Conservation (phyloP, 2,329 filamentous ascomycete species). For the Epichloe uncinata region DNA sequence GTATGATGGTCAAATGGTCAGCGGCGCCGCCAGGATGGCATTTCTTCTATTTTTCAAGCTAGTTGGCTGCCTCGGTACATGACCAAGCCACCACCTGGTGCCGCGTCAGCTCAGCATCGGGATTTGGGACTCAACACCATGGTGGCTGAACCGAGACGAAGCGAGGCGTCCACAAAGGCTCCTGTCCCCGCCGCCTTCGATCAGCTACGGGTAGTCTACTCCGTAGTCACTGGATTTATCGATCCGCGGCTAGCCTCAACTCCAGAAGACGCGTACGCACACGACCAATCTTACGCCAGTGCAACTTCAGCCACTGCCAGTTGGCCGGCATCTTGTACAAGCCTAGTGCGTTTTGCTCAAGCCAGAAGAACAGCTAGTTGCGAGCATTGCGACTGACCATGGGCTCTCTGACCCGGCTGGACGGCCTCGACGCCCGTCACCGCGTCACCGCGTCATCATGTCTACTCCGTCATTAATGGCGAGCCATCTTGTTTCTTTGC, state of each 20-base stretch:
- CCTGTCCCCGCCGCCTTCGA: neutral
- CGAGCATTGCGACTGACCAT: neutral
- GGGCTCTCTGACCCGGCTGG: neutral
- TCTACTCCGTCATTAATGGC: neutral
- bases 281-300: neutral
- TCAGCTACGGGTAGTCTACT: no score
- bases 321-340: neutral
- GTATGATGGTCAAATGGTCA: no score
- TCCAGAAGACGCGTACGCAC: neutral
- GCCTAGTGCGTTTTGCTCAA: neutral
- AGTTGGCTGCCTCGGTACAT: neutral
- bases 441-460: neutral
- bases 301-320: no score
- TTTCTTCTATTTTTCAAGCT: no score
- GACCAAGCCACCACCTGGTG: neutral
- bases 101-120: neutral
- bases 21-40: no score
- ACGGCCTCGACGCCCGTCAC: neutral
- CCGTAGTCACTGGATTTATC: no score
- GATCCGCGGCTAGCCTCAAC: neutral
- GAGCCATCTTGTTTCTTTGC: no score
- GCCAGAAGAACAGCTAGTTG: no score
- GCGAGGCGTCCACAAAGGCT: neutral
- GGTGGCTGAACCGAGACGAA: no score
- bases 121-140: neutral